These are phyloP conservation scores for Hippophae gyantsensis DNA, from an alignment of 306 rosid species.

Conservation along the genomic window DNA sequence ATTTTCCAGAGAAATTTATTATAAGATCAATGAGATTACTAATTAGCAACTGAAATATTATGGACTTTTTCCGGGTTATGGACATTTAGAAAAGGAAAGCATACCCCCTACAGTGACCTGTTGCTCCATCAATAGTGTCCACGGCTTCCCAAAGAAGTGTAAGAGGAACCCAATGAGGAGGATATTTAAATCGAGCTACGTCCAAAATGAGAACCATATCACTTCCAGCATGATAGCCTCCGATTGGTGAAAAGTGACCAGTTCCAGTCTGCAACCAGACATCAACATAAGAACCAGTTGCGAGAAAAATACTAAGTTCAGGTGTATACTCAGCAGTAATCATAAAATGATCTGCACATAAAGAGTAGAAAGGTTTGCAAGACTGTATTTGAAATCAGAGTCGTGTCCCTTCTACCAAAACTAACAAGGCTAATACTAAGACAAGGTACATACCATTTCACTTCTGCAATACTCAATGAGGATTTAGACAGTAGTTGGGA, in stretches of 20 bases:
- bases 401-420: too few species aligned
- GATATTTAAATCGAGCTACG: conserved; percentile 95
- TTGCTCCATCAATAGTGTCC: conserved; percentile 50
- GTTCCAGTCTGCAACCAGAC: conserved; percentile 57
- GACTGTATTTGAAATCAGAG: too few species aligned
- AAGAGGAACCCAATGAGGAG: conserved; percentile 97
- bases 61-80: too few species aligned
- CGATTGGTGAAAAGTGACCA: conserved; percentile 97
- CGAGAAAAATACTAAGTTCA: not conserved
- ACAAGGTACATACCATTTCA: too few species aligned
- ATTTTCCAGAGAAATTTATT: too few species aligned
- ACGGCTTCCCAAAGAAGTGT: conserved; percentile 82
- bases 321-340: not conserved
- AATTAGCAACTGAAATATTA: too few species aligned
- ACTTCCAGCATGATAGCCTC: conserved; percentile 73
- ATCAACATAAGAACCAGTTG: conserved; percentile 3
- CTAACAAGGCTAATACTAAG: too few species aligned
- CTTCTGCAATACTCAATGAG: too few species aligned
- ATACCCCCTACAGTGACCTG: conserved; percentile 70
- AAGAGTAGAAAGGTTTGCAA: not conserved
- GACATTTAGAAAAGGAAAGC: not conserved
- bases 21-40: too few species aligned
- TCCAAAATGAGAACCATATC: conserved; percentile 90
- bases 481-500: too few species aligned
- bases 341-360: not conserved